Evolutionary conservation across 805 yeast genomes (phyloP).

Genomic region (Lachancea waltii): DNA sequence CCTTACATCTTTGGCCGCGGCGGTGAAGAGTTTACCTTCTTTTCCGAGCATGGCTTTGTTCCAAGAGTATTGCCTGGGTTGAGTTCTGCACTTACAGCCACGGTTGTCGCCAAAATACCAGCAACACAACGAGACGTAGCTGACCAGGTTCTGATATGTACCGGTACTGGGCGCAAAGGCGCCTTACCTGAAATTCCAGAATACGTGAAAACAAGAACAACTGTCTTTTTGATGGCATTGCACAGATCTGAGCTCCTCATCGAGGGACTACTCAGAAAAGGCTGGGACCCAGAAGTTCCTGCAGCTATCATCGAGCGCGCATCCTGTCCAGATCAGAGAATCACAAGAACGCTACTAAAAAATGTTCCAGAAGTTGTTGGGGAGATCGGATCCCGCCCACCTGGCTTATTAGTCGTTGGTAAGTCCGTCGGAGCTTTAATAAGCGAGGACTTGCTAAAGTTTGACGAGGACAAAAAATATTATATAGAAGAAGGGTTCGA

Average conservation of each 20-base stretch:
- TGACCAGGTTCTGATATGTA: constrained; percentile 87
- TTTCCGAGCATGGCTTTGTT: constrained; percentile 55
- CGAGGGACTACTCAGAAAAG: constrained; percentile 44
- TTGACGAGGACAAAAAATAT: constrained; percentile 22
- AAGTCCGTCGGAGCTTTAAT: constrained; percentile 55
- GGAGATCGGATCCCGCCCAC: constrained; percentile 81
- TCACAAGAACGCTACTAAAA: constrained; percentile 64
- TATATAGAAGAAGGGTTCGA: constrained; percentile 34
- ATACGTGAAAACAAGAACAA: constrained; percentile 65
- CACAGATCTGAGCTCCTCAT: constrained; percentile 55
- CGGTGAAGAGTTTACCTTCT: constrained; percentile 80
- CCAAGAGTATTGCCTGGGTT: constrained; percentile 83
- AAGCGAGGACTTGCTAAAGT: constrained; percentile 14
- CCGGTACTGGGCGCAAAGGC: constrained; percentile 91
- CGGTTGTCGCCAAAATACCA: constrained; percentile 75
- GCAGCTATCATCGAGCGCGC: constrained; percentile 87
- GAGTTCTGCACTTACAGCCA: constrained; percentile 84
- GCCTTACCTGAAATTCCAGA: constrained; percentile 72
- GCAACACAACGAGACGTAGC: constrained; percentile 90
- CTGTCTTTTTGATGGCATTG: constrained; percentile 83
- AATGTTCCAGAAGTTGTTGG: constrained; percentile 68
- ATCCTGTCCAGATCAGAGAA: constrained; percentile 86
- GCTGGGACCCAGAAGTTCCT: constrained; percentile 69
- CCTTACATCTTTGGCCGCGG: constrained; percentile 96
- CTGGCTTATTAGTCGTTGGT: constrained; percentile 83